Percentiles rank a stretch among this genome's conserved stretches.
Conservation (phyloP, 805 yeast species). For the Starmerella geochares region DNA sequence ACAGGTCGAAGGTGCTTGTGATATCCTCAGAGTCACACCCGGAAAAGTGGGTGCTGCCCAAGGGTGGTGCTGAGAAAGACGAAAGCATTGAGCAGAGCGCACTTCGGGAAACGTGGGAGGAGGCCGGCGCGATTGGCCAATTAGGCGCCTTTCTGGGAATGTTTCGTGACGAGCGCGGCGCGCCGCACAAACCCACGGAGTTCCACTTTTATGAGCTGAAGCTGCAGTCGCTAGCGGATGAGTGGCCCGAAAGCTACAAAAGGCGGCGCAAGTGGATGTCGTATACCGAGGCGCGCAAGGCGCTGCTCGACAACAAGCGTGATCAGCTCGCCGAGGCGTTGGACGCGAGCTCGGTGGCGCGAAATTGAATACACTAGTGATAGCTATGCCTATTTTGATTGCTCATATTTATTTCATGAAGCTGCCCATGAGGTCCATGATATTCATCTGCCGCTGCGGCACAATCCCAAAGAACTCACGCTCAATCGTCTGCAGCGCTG, state of each 20-base stretch:
- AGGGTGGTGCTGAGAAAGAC: constrained; percentile 89
- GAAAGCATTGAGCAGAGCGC: constrained; percentile 53
- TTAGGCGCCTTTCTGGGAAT: constrained; percentile 49
- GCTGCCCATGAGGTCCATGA: constrained; percentile 68
- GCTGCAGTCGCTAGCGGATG: constrained; percentile 43
- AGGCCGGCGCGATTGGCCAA: constrained; percentile 76
- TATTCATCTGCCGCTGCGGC: constrained; percentile 44
- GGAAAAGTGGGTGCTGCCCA: constrained; percentile 79
- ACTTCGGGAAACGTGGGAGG: constrained; percentile 92
- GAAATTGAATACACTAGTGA: neutral
- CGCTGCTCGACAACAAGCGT: constrained; percentile 29
- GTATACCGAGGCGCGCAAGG: constrained; percentile 29
- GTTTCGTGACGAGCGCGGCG: constrained; percentile 51
- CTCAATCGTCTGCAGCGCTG: constrained; percentile 48
- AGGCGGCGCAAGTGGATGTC: constrained; percentile 66
- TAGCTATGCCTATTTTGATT: neutral
- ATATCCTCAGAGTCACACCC: constrained; percentile 62
- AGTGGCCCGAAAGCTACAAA: constrained; percentile 64
- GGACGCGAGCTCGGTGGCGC: constrained; percentile 14
- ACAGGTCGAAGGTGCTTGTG: constrained; percentile 58
- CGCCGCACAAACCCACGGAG: constrained; percentile 50
- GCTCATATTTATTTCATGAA: constrained; percentile 31
- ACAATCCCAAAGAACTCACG: constrained; percentile 49
- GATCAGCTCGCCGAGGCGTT: constrained; percentile 30
- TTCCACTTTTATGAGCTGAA: constrained; percentile 78